Conservation (phyloP, 495 filamentous ascomycete species). For the Penicillium odoratum region DNA sequence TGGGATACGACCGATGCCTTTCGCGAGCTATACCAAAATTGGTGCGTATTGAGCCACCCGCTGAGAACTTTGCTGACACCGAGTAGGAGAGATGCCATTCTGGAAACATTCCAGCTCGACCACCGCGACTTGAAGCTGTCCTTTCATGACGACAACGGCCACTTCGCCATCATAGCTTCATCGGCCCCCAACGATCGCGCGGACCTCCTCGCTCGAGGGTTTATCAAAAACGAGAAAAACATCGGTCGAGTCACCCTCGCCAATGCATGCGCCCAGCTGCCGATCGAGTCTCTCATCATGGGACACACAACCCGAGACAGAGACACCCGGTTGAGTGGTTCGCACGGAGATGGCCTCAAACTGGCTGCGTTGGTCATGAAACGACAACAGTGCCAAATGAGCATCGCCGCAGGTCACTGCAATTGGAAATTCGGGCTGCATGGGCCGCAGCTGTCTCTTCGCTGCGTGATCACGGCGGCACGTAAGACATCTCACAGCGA, state of each 20-base stretch:
- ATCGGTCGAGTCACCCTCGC: slow-evolving; percentile 8
- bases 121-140: background rate
- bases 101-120: background rate
- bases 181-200: background rate
- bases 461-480: background rate
- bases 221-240: slow-evolving; percentile 19
- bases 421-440: slow-evolving; percentile 20
- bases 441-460: background rate
- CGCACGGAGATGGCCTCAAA: slow-evolving; percentile 32
- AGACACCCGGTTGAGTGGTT: slow-evolving; percentile 15
- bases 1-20: background rate
- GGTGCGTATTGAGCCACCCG: background rate
- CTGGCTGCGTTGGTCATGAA: slow-evolving; percentile 25
- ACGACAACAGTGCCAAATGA: slow-evolving; percentile 19
- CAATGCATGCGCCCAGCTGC: slow-evolving; percentile 12
- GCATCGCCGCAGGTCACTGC: slow-evolving; percentile 15
- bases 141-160: background rate
- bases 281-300: slow-evolving; percentile 9
- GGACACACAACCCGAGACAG: slow-evolving; percentile 6
- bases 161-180: background rate
- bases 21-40: background rate
- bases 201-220: background rate
- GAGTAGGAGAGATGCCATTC: background rate
- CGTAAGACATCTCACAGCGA: background rate
- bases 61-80: background rate